Base-by-base conservation (phyloP, 495 filamentous ascomycete genomes). In the Penicillium verhagenii region DNA sequence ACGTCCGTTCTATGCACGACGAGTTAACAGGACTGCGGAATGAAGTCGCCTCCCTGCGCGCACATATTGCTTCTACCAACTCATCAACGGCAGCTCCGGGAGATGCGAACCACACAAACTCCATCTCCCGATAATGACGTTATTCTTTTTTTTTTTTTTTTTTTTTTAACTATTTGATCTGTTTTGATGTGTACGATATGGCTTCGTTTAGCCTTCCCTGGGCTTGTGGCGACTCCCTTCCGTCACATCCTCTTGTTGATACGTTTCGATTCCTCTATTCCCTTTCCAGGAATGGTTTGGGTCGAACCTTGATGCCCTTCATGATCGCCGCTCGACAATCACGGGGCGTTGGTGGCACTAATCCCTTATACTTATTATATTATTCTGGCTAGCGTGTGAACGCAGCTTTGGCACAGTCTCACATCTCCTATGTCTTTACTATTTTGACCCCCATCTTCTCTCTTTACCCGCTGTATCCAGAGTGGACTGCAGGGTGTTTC, bases 1-100 rank as follows among this genome's bases (percentile, higher is more conserved):
- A 77, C 52, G 71, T 79, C 29, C 73, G 72, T 14, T 70, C 70
- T 8, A 68, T 78, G 37, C 70, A 76, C 43, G 73, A 77, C 4
- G 75, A 78, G 42, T 31, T 78, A 39, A 60, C 50, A 5, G 64
- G 64, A 2, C 47, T 78, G 25, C 72, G 65, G 43, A 59, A 67
- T n/a, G 75, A 78, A 52, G 72, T 78, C 16, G 71, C 69, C 9
- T 50, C 68, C 7, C 54, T 78, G 14, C 66, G 68, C 18, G 69
- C 72, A 16, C 75, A 78, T 28, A 48, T 75, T 42, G 70, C 73
- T 16, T 67, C 71, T 16, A 61, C 69, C n/a, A 72, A 69, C 45
- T 42, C 60, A 10, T 44, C 63, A 6, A 48, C 60, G 43, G 48
- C 64, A 13, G 45, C 68, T 9, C 53, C 64, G 6, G 57, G 55